Conservation (phyloP, 2,329 filamentous ascomycete genomes). For the Sclerotinia subarctica region DNA sequence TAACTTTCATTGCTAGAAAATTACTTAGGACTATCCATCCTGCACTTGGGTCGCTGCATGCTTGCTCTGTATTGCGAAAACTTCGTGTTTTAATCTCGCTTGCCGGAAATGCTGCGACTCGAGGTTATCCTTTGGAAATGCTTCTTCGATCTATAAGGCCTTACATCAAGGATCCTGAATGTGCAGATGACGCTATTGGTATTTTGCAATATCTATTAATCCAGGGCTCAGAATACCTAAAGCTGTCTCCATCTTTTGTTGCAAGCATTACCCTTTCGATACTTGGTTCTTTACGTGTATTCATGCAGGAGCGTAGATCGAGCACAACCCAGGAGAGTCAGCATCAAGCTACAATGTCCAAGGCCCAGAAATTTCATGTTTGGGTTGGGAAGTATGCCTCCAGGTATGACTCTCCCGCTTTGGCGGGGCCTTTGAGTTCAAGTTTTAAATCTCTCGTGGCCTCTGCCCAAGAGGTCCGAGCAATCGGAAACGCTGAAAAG, state of each 20-base stretch:
- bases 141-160: conserved; percentile 74
- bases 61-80: conserved; percentile 82
- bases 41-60: conserved; percentile 80
- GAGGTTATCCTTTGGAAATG: conserved; percentile 87
- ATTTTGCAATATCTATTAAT: conserved; percentile 80
- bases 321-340: conserved; percentile 84
- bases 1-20: conserved; percentile 70
- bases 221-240: conserved; percentile 63
- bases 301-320: conserved; percentile 70
- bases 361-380: conserved; percentile 68
- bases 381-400: conserved; percentile 75
- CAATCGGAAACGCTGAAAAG: conserved; percentile 65
- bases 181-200: conserved; percentile 85
- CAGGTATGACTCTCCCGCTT: conserved; percentile 51
- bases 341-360: conserved; percentile 71
- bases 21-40: conserved; percentile 79
- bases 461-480: conserved; percentile 64
- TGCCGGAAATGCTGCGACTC: conserved; percentile 67
- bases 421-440: conserved; percentile 44
- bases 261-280: conserved; percentile 77
- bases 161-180: conserved; percentile 79
- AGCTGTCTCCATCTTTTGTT: conserved; percentile 67
- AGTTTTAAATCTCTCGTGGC: conserved; percentile 65
- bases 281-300: conserved; percentile 72
- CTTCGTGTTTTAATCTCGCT: conserved; percentile 77